phyloP scores from a whole-genome alignment of 164 flowering plant genomes.

The Aristolochia californica region DNA sequence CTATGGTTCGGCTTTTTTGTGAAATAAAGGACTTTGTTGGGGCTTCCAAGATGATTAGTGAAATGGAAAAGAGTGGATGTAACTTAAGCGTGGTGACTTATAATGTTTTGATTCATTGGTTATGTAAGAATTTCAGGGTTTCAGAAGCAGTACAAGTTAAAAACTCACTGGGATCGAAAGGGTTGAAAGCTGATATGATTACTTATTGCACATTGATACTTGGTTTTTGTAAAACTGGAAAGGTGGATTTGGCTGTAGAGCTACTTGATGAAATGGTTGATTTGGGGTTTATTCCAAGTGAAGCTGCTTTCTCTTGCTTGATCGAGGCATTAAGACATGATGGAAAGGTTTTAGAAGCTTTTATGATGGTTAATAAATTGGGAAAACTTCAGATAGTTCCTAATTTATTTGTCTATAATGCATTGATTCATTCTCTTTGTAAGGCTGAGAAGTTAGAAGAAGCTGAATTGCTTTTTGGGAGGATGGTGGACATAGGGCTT shows the following conservation, averaged over 20 bases:
- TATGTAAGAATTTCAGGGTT: conserved; percentile 47
- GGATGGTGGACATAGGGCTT: conserved; percentile 44
- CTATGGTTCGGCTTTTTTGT: conserved; percentile 52
- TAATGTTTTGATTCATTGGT: conserved; percentile 69
- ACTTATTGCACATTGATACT: conserved; percentile 66
- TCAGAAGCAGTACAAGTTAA: conserved; percentile 62
- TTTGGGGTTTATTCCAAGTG: conserved; percentile 58
- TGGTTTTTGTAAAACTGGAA: conserved; percentile 53
- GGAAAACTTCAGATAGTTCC: conserved; percentile 38
- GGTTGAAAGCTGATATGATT: conserved; percentile 53
- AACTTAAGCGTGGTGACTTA: conserved; percentile 43
- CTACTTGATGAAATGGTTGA: conserved; percentile 61
- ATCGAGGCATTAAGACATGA: conserved; percentile 65
- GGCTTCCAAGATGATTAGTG: conserved; percentile 34
- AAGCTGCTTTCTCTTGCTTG: conserved; percentile 52
- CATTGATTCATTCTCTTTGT: conserved; percentile 61
- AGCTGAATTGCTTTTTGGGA: conserved; percentile 42
- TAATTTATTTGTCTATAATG: conserved; percentile 64
- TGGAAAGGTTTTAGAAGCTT: conserved; percentile 45
- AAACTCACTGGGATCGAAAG: conserved; percentile 32
- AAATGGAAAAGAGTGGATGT: conserved; percentile 39
- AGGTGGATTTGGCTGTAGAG: conserved; percentile 27
- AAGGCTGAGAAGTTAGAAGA: conserved; percentile 50
- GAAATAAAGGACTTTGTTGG: conserved; percentile 46
- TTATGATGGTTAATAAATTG: conserved; percentile 37